Conservation (phyloP, 2,329 filamentous ascomycete genomes). For the Monosporascus sp. region DNA sequence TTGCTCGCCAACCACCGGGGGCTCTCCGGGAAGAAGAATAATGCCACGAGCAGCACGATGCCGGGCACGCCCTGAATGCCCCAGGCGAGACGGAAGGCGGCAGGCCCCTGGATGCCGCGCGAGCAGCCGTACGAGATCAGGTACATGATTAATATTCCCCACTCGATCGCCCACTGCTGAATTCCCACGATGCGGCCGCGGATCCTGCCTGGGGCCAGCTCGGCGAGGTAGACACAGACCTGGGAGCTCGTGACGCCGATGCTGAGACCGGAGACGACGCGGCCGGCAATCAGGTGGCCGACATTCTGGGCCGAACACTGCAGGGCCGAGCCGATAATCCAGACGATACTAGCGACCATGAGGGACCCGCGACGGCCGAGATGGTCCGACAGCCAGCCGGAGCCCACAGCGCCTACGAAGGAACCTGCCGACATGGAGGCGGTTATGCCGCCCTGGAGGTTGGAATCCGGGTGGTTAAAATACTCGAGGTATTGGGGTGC, state of each 20-base stretch:
- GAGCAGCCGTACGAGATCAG: constrained; percentile 60
- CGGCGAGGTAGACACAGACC: constrained; percentile 62
- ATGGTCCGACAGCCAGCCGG: constrained; percentile 40
- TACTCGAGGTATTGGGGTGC: constrained; percentile 42
- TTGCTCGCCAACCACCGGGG: constrained; percentile 50
- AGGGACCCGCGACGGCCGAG: constrained; percentile 36
- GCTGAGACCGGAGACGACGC: constrained; percentile 55
- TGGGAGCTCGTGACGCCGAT: constrained; percentile 61
- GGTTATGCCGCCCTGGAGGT: constrained; percentile 43
- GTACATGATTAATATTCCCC: constrained; percentile 60
- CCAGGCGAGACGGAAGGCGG: constrained; percentile 58
- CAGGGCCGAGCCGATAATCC: constrained; percentile 51
- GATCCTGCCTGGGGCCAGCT: constrained; percentile 50
- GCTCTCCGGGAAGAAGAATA: constrained; percentile 54
- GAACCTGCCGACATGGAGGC: constrained; percentile 44
- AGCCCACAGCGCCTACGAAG: constrained; percentile 38
- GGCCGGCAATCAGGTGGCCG: constrained; percentile 43
- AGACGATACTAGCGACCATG: constrained; percentile 37
- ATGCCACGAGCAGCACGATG: constrained; percentile 43
- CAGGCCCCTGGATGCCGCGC: constrained; percentile 44
- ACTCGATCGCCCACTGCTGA: constrained; percentile 70
- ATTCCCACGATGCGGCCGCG: constrained; percentile 61
- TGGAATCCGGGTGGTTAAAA: constrained; percentile 39
- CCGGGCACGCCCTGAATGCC: constrained; percentile 40
- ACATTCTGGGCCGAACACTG: constrained; percentile 53